Percentiles rank a stretch among this genome's conserved stretches.
Conservation (phyloP, 1,284 basidiomycete species). For the Leccinum cinnamomeum region DNA sequence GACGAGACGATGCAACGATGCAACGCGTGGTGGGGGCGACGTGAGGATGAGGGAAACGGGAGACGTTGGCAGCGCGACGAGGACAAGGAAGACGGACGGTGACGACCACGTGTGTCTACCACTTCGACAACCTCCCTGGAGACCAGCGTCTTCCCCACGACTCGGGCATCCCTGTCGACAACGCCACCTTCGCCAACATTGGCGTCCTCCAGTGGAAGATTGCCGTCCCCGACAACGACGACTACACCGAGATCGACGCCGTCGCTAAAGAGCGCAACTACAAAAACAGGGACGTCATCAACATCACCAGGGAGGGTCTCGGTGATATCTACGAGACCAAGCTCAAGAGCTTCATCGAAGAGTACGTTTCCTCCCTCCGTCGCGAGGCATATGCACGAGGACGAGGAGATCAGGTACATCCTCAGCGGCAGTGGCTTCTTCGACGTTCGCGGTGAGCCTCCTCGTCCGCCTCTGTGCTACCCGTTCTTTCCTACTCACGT, state of each 20-base stretch:
- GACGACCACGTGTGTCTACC: conserved; percentile 43
- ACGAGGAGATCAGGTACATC: conserved; percentile 86
- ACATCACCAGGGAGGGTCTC: conserved; percentile 70
- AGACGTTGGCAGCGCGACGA: too few species aligned
- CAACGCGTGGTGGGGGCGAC: too few species aligned
- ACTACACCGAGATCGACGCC: conserved; percentile 55
- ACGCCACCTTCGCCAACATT: conserved; percentile 49
- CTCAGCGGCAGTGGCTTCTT: conserved; percentile 83
- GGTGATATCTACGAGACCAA: conserved; percentile 68
- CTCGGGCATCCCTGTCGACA: conserved; percentile 52
- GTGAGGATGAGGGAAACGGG: too few species aligned
- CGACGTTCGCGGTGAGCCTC: conserved; percentile 67
- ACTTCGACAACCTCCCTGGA: conserved; percentile 73
- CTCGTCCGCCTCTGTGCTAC: not conserved
- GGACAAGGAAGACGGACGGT: too few species aligned
- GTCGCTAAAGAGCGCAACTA: conserved; percentile 69
- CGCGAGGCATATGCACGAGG: conserved; percentile 81
- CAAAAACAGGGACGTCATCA: conserved; percentile 77
- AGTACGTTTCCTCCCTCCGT: conserved; percentile 46
- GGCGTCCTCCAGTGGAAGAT: conserved; percentile 48
- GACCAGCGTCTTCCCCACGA: conserved; percentile 81
- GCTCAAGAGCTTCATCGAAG: conserved; percentile 78
- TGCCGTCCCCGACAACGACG: conserved; percentile 37
- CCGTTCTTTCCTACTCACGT: not conserved
- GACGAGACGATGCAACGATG: too few species aligned